Percentiles rank a stretch among this genome's conserved stretches.
These are phyloP conservation scores for Lasiosphaeriaceae sp. DNA, from an alignment of 495 filamentous ascomycete genomes.

Conservation along the genomic window DNA sequence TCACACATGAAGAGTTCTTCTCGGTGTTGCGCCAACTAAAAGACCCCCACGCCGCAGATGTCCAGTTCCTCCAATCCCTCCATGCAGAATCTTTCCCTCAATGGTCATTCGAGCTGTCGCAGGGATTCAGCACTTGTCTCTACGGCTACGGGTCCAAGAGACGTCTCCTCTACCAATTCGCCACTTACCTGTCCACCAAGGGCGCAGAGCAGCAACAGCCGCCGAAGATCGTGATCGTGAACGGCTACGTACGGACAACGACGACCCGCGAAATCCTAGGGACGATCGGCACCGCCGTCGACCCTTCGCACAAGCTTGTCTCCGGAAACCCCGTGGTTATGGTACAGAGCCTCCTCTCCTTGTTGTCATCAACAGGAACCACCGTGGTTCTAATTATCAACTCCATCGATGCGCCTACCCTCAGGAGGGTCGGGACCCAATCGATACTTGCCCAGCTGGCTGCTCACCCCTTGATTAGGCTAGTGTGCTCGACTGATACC, in stretches of 20 bases:
- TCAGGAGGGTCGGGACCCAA: slow-evolving; percentile 69
- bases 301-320: slow-evolving; percentile 44
- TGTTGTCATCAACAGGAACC: slow-evolving; percentile 26
- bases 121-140: slow-evolving; percentile 86
- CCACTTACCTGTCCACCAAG: slow-evolving; percentile 58
- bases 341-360: slow-evolving; percentile 55
- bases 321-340: slow-evolving; percentile 45
- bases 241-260: slow-evolving; percentile 77
- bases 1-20: slow-evolving; percentile 92
- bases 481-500: slow-evolving; percentile 80
- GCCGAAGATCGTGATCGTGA: slow-evolving; percentile 74
- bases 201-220: slow-evolving; percentile 30
- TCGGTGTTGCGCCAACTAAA: slow-evolving; percentile 59
- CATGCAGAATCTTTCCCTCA: slow-evolving; percentile 82
- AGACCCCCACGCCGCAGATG: slow-evolving; percentile 70
- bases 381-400: slow-evolving; percentile 71
- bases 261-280: slow-evolving; percentile 76
- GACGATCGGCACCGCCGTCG: slow-evolving; percentile 63
- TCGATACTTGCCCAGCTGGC: slow-evolving; percentile 71
- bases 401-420: slow-evolving; percentile 73
- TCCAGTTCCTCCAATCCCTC: slow-evolving; percentile 65
- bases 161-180: slow-evolving; percentile 70
- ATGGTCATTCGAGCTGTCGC: slow-evolving; percentile 86
- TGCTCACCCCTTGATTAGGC: slow-evolving; percentile 65
- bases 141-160: slow-evolving; percentile 93